phyloP scores from a whole-genome alignment of 2,329 filamentous ascomycete species.

The Fusarium sp. region DNA sequence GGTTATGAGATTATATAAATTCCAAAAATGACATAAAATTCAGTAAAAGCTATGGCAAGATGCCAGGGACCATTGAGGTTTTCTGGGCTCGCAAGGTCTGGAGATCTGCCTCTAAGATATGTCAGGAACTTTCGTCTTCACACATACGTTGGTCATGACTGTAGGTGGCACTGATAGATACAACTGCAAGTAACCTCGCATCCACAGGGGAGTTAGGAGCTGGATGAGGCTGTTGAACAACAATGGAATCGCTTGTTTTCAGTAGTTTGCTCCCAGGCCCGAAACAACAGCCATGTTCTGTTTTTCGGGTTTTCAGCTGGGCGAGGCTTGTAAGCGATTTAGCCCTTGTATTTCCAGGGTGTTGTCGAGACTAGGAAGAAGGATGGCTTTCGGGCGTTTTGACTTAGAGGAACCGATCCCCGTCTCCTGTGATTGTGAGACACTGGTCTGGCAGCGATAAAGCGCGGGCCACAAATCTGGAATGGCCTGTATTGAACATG shows the following conservation, averaged over 20 bases:
- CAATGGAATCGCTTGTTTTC: constrained; percentile 34
- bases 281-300: constrained; percentile 32
- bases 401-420: constrained; percentile 19
- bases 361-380: constrained; percentile 14
- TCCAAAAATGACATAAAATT: too few species aligned
- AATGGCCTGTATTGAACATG: constrained; percentile 3
- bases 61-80: neutral
- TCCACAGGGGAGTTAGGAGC: neutral
- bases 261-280: constrained; percentile 29
- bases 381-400: constrained; percentile 30
- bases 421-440: constrained; percentile 40
- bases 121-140: too few species aligned
- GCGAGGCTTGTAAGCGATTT: constrained; percentile 14
- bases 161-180: too few species aligned
- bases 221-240: neutral
- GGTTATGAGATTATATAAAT: too few species aligned
- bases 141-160: too few species aligned
- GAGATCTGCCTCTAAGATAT: too few species aligned
- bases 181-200: neutral
- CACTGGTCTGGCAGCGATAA: constrained; percentile 47
- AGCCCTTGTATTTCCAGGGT: constrained; percentile 23
- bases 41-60: neutral
- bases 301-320: constrained; percentile 17
- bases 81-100: neutral
- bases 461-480: constrained; percentile 26